Percentiles rank a stretch among this genome's conserved stretches.
Conservation (phyloP, 306 rosid genomes). For the Adenanthera pavonina region DNA sequence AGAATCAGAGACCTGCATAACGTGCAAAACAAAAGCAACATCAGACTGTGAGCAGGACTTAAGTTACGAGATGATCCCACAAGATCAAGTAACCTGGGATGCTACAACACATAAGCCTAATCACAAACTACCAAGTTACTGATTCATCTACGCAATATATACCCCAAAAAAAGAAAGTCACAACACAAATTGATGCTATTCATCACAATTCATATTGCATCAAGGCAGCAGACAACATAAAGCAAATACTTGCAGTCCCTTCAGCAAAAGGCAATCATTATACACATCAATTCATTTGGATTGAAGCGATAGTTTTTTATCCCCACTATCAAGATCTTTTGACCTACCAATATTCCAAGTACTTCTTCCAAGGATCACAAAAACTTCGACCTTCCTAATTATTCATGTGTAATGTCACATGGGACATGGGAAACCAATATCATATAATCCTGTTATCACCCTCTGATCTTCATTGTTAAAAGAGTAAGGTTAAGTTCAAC, state of each 20-base stretch:
- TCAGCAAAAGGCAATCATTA: conserved; percentile 6
- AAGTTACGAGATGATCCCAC: not conserved
- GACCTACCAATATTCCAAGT: conserved; percentile 5
- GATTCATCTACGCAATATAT: not conserved
- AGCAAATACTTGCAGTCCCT: conserved; percentile 13
- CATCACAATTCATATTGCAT: conserved; percentile 24
- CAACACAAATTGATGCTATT: not conserved
- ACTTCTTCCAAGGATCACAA: conserved; percentile 19
- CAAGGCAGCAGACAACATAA: conserved; percentile 9
- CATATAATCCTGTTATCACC: conserved; percentile 12
- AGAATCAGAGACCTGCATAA: conserved; percentile 49
- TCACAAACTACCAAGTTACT: not conserved
- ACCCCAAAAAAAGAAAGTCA: not conserved
- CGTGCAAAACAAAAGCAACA: conserved; percentile 30
- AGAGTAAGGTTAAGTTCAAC: conserved; percentile 10
- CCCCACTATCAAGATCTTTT: not conserved
- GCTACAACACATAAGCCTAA: not conserved
- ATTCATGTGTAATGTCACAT: conserved; percentile 8
- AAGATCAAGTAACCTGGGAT: conserved; percentile 26
- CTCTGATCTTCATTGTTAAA: conserved; percentile 8
- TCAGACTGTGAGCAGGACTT: conserved; percentile 30
- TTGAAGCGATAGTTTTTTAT: not conserved
- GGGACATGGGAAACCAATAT: not conserved
- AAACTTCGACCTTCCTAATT: not conserved
- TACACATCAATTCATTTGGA: not conserved